Conservation (phyloP, 306 rosid species). For the Rosa multiflora region DNA sequence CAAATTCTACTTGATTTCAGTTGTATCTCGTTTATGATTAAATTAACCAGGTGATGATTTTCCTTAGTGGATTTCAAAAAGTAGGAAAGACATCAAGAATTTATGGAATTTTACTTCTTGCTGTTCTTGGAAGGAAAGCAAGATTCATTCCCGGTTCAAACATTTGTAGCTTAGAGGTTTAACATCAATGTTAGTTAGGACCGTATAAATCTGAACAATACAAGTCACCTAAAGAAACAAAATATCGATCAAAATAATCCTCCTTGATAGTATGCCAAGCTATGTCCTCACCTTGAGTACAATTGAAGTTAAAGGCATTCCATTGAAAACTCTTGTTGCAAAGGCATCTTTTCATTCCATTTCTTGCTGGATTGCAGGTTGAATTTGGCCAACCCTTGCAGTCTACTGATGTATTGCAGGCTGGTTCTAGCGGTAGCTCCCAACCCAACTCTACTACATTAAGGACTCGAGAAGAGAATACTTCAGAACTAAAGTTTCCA, state of each 20-base stretch:
- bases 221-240: background rate
- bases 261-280: background rate
- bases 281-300: slow-evolving; percentile 41
- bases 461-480: background rate
- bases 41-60: background rate
- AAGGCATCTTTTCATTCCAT: slow-evolving; percentile 48
- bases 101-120: background rate
- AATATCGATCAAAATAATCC: background rate
- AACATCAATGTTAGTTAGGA: background rate
- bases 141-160: background rate
- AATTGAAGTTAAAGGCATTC: slow-evolving; percentile 42
- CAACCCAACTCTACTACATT: slow-evolving; percentile 44
- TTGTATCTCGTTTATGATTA: background rate
- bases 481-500: background rate
- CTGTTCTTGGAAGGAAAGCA: background rate
- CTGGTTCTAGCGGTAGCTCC: slow-evolving; percentile 46
- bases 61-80: background rate
- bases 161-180: background rate
- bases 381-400: slow-evolving; percentile 64
- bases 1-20: background rate
- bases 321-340: slow-evolving; percentile 40
- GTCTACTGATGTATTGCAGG: slow-evolving; percentile 36
- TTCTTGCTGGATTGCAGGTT: slow-evolving; percentile 38
- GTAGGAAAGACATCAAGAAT: background rate
- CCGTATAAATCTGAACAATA: background rate